Conservation (phyloP, 1,284 basidiomycete genomes). For the Leccinum olivaceoglutinosum region DNA sequence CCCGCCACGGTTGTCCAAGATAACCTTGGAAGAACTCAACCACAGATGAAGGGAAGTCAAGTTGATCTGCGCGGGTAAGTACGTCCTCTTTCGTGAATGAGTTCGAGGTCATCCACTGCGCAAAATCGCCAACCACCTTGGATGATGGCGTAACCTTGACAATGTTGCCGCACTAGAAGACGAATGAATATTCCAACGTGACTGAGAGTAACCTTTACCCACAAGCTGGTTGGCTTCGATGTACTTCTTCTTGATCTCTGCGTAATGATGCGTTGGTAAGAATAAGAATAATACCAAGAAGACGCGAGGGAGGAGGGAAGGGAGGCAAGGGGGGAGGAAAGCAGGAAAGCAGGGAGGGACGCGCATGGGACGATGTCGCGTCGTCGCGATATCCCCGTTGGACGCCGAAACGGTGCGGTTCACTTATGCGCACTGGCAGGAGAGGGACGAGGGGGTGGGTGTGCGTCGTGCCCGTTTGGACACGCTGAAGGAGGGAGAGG, state of each 20-base stretch:
- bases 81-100: conserved; percentile 85
- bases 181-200: conserved; percentile 15
- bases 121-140: conserved; percentile 99
- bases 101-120: conserved; percentile 99
- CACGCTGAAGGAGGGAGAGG: too few species aligned
- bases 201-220: conserved; percentile 26
- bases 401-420: too few species aligned
- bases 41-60: conserved; percentile 97
- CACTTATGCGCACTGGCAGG: too few species aligned
- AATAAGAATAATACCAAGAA: conserved; percentile 5
- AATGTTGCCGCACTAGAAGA: conserved; percentile 85
- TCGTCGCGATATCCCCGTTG: too few species aligned
- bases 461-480: too few species aligned
- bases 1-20: conserved; percentile 75
- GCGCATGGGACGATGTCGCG: too few species aligned
- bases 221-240: conserved; percentile 93
- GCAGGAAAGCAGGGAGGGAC: too few species aligned
- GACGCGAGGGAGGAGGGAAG: not conserved
- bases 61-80: conserved; percentile 76
- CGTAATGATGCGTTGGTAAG: conserved; percentile 12
- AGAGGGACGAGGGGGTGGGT: too few species aligned
- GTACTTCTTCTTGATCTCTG: conserved; percentile 98
- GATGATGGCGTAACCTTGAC: conserved; percentile 99
- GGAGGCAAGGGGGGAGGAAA: too few species aligned
- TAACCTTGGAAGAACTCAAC: conserved; percentile 98